Evolutionary conservation across 225 moss, liverwort and hornwort species (phyloP), one percentile per base, ranked within the genome.

Genomic region (Rhytidiadelphus loreus): DNA sequence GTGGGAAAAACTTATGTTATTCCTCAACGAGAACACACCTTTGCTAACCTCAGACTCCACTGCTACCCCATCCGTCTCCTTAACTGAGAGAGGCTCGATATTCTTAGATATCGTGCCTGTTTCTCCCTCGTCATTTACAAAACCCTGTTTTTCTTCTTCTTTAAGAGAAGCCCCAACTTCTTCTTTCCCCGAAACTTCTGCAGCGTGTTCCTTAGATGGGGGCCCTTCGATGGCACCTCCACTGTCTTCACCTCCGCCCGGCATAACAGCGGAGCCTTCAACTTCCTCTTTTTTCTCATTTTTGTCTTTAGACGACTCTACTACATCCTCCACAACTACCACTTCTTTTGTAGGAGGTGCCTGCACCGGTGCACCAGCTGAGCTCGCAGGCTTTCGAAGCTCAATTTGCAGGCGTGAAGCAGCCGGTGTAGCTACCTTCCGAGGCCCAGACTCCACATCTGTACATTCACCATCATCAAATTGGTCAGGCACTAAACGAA

Each of bases 11-110:
- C 94, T 94, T 82, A 95, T 96, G 93, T 93, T 93, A 96, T 94
- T 92, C 92, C 93, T 97, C 96, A 96, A 95, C 93, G 94, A 95
- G 93, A 96, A 98, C 98, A 97, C 98, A 98, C 98, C 98, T 98
- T 98, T 98, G 97, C 98, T 98, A 98, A 97, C 95, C 97, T 98
- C 97, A 97, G 98, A 98, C 95, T 98, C 98, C 96, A 98, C 94
- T 97, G 97, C 98, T 98, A 98, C 95, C 96, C 95, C 98, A 94
- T 98, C 98, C 94, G 97, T 94, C 96, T 98, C 98, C 96, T 96
- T 97, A 98, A 95, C 94, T 94, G 96, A 97, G 95, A 95, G 90
- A 96, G 96, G 95, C 93, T 98, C 97, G 95, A 96, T 94, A 94
- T 94, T 93, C 90, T 98, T 98, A 98, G 95, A 92, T 93, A 96